phyloP scores from a whole-genome alignment of 148 eudicot species.

The Silene latifolia region DNA sequence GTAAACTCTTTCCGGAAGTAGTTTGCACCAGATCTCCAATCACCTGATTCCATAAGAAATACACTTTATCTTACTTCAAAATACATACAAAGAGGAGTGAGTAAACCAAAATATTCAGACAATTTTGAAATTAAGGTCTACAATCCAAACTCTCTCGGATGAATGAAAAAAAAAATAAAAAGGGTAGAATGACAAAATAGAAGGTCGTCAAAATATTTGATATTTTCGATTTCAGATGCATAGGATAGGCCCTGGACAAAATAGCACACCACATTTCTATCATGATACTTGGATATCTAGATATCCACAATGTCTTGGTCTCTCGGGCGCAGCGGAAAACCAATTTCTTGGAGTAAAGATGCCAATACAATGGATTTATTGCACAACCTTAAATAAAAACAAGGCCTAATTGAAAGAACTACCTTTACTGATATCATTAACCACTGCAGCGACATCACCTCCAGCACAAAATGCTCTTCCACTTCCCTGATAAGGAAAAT shows the following conservation, averaged over 20 bases:
- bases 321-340: neutral
- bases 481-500: constrained; percentile 46
- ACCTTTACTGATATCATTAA: constrained; percentile 54
- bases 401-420: constrained; percentile 10
- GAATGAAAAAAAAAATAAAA: neutral
- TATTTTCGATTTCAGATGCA: neutral
- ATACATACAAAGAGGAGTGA: neutral
- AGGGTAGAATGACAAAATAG: neutral
- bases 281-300: neutral
- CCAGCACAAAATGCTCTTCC: constrained; percentile 97
- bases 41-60: constrained; percentile 40
- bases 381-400: neutral
- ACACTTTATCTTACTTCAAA: neutral
- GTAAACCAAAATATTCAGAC: neutral
- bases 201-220: neutral
- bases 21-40: constrained; percentile 64
- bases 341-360: neutral
- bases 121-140: neutral
- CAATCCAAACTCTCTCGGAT: neutral
- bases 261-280: neutral
- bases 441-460: constrained; percentile 83
- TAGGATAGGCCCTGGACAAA: neutral
- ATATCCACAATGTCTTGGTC: neutral
- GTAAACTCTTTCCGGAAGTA: constrained; percentile 61
- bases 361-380: neutral